Percentiles rank a stretch among this genome's conserved stretches.
Conservation (phyloP, 495 filamentous ascomycete genomes). For the Neurospora pannonica region DNA sequence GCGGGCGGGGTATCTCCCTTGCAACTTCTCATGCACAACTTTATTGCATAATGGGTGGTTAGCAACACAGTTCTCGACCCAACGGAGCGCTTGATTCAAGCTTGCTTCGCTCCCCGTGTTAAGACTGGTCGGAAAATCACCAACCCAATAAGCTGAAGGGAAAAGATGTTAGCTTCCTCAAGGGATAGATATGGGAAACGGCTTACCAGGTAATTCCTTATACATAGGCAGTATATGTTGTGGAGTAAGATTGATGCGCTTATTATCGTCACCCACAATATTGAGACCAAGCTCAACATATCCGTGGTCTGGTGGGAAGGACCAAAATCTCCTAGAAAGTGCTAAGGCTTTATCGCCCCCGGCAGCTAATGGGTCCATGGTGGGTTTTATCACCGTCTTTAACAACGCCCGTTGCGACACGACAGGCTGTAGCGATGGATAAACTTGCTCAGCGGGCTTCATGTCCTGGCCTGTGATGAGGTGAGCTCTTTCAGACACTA, state of each 20-base stretch:
- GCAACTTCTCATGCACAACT: background rate
- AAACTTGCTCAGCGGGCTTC: background rate
- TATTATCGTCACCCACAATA: background rate
- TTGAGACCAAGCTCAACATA: too few relatives aligned
- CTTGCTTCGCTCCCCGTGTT: background rate
- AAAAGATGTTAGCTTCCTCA: background rate
- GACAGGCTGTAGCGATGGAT: background rate
- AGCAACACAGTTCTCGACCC: background rate
- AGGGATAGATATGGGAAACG: background rate
- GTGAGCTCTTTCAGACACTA: rapidly evolving
- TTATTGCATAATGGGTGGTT: background rate
- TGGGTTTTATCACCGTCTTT: background rate
- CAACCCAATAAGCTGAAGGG: background rate
- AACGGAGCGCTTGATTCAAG: background rate
- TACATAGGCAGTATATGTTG: too few relatives aligned
- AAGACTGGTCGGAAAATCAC: background rate
- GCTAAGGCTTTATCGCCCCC: background rate
- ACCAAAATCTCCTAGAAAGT: background rate
- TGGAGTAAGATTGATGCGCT: background rate
- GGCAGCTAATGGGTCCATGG: background rate
- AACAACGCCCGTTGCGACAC: background rate
- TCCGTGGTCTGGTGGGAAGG: too few relatives aligned
- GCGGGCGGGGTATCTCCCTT: background rate
- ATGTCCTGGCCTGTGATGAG: background rate
- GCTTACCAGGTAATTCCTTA: background rate